Evolutionary conservation across 1,139 yeast genomes (phyloP), one percentile per base, ranked within the genome.

Genomic region (Diutina siamensis): DNA sequence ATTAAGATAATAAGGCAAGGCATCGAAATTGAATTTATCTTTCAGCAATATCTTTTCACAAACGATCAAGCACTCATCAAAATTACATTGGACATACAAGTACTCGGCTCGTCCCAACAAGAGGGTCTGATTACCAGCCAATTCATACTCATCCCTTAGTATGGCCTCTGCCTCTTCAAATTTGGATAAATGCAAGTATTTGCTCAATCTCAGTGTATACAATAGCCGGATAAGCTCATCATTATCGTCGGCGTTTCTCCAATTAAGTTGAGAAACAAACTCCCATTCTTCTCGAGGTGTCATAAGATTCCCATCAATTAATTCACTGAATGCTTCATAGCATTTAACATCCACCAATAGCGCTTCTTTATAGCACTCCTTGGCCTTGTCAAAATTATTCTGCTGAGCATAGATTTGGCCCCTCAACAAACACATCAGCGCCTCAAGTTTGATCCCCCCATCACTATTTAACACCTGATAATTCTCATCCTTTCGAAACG

Each of bases 281-380:
- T 82, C 87, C 94, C 95, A 84, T 61, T 92, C 92, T 57, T 92
- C 97, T 20, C 70, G 65, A 0, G 97, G 95, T 0, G 95, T 76
- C 67, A 94, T 67, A 51, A 89, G 71, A 56, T 81, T 82, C 54
- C 85, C 84, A 35, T 74, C 66, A 2, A 86, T 74, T 45, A 94
- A 69, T 57, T 84, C 92, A 55, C 85, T 78, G 59, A 87, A 87
- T 0, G 98, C 97, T 54, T 94, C 98, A 60, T 72, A 92, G 61
- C 97, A 92, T 58, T 88, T 87, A 10, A 85, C 89, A 61, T 94
- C 98, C 1, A 85, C 87, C 52, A 76, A 55, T 0, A 89, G 79
- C 0, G 98, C 97, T 57, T 88, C 96, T 55, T 80, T 80, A 57
- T 80, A 89, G 48, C 94, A 83, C 48, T 84, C 89, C 56, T 85